A percentile compares a stretch with the other conserved stretches of the same genome.
These are phyloP conservation scores for Geotrichum phurueaensis DNA, from an alignment of 1,139 yeast genomes.

Conservation along the genomic window DNA sequence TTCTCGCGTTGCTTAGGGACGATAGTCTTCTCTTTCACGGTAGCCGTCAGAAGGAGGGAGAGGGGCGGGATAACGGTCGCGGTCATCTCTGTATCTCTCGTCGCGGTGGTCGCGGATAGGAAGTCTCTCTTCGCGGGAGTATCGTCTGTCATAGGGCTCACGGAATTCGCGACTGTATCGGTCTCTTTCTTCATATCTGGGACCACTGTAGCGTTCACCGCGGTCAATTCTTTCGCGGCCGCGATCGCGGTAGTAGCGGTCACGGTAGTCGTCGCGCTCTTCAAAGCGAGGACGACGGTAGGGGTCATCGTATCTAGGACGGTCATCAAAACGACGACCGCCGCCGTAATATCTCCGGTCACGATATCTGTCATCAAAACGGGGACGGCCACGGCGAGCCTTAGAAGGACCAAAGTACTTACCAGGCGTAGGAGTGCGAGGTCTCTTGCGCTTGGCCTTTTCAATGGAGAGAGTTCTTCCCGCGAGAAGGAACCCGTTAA, in stretches of 20 bases:
- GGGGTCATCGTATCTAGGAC: conserved; percentile 27
- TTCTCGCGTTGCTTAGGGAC: conserved; percentile 8
- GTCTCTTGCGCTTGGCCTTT: conserved; percentile 37
- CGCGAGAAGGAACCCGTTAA: conserved; percentile 32
- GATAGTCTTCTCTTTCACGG: conserved; percentile 24
- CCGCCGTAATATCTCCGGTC: conserved; percentile 19
- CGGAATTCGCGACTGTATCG: conserved; percentile 22
- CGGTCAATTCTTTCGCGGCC: conserved; percentile 26
- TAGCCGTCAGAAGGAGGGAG: conserved; percentile 20
- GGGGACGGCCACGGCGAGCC: conserved; percentile 26
- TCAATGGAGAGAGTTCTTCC: conserved; percentile 35
- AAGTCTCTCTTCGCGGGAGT: conserved; percentile 25
- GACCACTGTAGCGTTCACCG: conserved; percentile 22
- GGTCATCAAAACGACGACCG: conserved; percentile 24
- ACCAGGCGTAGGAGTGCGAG: conserved; percentile 41
- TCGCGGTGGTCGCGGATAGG: conserved; percentile 24
- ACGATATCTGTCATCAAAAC: conserved; percentile 22
- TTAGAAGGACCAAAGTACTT: conserved; percentile 39
- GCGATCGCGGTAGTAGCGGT: conserved; percentile 28
- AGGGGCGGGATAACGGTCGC: conserved; percentile 20
- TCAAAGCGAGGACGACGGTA: conserved; percentile 30
- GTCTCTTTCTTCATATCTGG: conserved; percentile 24
- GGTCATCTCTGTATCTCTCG: conserved; percentile 21
- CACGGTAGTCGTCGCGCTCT: conserved; percentile 26
- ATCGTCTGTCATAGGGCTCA: conserved; percentile 20